A percentile compares a stretch with the other conserved stretches of the same genome.
These are phyloP conservation scores for Globisporangium polare DNA, from an alignment of 352 stramenopile species.

Conservation along the genomic window DNA sequence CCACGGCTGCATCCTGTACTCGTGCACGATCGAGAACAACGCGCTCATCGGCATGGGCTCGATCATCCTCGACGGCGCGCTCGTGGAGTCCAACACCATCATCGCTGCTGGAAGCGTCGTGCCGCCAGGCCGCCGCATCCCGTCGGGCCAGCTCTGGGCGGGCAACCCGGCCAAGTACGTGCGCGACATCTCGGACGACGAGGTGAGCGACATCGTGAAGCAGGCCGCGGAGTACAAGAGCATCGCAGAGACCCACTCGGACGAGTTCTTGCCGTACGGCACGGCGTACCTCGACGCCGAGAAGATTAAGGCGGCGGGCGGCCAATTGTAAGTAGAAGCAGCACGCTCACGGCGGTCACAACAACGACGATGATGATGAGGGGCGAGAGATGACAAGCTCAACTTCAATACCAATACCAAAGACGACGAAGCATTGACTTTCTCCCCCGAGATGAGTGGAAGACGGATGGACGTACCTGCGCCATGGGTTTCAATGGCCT, in stretches of 20 bases:
- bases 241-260: conserved; percentile 83
- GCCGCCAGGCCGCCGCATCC: conserved; percentile 83
- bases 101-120: conserved; percentile 95
- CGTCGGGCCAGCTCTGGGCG: conserved; percentile 93
- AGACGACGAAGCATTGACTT: not conserved
- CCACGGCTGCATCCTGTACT: conserved; percentile 95
- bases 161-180: conserved; percentile 96
- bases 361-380: not conserved
- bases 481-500: not conserved
- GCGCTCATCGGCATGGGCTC: conserved; percentile 95
- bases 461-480: not conserved
- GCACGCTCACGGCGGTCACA: not conserved
- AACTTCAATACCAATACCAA: not conserved
- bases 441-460: conserved; percentile 2
- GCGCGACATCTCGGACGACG: conserved; percentile 90
- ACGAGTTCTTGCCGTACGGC: conserved; percentile 89
- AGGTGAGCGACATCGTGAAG: conserved; percentile 87
- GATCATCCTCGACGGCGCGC: conserved; percentile 90
- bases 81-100: conserved; percentile 93
- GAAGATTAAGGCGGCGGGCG: conserved; percentile 79
- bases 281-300: conserved; percentile 87
- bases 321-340: conserved; percentile 61
- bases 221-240: conserved; percentile 82
- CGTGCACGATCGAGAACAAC: conserved; percentile 95
- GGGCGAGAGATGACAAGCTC: conserved; percentile 14